phyloP scores from a whole-genome alignment of 495 filamentous ascomycete species.

The Penicillium cinerascens region DNA sequence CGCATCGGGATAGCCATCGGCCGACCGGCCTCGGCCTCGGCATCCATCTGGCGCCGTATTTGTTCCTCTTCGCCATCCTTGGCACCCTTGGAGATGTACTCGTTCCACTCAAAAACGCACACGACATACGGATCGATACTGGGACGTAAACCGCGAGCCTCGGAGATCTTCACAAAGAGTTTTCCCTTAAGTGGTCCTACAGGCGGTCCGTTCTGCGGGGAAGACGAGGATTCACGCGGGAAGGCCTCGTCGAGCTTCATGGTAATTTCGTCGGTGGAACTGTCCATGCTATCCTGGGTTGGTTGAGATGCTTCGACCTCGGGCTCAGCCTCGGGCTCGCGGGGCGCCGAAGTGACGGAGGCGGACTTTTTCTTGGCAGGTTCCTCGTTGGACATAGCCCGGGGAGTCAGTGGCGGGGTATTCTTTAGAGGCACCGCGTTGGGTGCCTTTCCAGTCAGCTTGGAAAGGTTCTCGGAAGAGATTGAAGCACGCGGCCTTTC shows the following conservation, averaged over 20 bases:
- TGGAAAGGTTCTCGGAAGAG: constrained; percentile 68
- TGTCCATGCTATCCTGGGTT: constrained; percentile 26
- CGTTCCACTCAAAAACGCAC: constrained; percentile 93
- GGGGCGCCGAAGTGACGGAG: constrained; percentile 28
- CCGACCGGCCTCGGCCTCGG: constrained; percentile 70
- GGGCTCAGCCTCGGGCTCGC: constrained; percentile 21
- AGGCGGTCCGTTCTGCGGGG: constrained; percentile 48
- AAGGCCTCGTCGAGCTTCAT: constrained; percentile 46
- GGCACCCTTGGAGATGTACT: constrained; percentile 87
- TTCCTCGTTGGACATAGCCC: constrained; percentile 69
- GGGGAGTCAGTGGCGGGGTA: constrained; percentile 81
- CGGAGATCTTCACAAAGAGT: constrained; percentile 79
- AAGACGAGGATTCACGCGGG: constrained; percentile 30
- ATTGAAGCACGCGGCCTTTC: constrained; percentile 48
- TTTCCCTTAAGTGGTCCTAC: constrained; percentile 83
- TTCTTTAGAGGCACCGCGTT: constrained; percentile 69
- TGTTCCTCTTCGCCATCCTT: constrained; percentile 54
- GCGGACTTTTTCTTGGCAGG: constrained; percentile 35
- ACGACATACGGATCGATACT: constrained; percentile 92
- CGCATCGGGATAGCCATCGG: constrained; percentile 95
- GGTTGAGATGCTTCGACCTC: constrained; percentile 21
- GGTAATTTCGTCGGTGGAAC: constrained; percentile 37
- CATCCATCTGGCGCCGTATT: constrained; percentile 47
- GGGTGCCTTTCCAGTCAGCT: constrained; percentile 78
- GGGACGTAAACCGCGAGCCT: constrained; percentile 75